These are phyloP conservation scores for Candida nonsorbophila DNA, from an alignment of 805 yeast species.

Conservation along the genomic window DNA sequence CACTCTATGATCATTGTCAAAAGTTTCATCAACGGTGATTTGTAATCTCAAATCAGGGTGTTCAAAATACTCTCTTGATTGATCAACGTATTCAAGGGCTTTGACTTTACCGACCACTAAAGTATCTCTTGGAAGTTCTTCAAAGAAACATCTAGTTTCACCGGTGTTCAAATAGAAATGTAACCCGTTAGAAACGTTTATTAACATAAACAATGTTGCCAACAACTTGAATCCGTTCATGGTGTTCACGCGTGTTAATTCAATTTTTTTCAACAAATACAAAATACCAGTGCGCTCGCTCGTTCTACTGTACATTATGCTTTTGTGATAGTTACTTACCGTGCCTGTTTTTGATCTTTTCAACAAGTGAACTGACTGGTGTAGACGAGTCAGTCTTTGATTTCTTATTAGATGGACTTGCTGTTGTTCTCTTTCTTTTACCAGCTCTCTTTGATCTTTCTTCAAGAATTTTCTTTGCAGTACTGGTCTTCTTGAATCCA, in stretches of 20 bases:
- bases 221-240: conserved; percentile 2
- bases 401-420: too few species aligned
- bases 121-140: conserved; percentile 73
- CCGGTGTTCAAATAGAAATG: conserved; percentile 80
- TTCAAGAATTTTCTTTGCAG: conserved; percentile 76
- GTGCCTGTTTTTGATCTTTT: conserved; percentile 1
- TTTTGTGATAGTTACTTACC: not conserved
- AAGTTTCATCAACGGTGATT: conserved; percentile 68
- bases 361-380: too few species aligned
- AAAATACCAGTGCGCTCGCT: not conserved
- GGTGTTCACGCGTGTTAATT: too few species aligned
- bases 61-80: conserved; percentile 42
- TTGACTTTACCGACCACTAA: conserved; percentile 73
- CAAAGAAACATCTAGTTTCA: conserved; percentile 75
- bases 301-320: not conserved
- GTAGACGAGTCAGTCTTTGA: too few species aligned
- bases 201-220: conserved; percentile 7
- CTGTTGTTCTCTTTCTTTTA: conserved; percentile 21
- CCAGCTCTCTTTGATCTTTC: conserved; percentile 55
- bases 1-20: conserved; percentile 79
- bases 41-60: conserved; percentile 56
- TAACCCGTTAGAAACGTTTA: conserved; percentile 37
- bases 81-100: conserved; percentile 55
- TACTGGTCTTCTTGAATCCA: conserved; percentile 82
- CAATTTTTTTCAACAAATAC: too few species aligned